A percentile compares a stretch with the other conserved stretches of the same genome.
phyloP scores from a whole-genome alignment of 2,329 filamentous ascomycete species.

The Penicillium sp. region DNA sequence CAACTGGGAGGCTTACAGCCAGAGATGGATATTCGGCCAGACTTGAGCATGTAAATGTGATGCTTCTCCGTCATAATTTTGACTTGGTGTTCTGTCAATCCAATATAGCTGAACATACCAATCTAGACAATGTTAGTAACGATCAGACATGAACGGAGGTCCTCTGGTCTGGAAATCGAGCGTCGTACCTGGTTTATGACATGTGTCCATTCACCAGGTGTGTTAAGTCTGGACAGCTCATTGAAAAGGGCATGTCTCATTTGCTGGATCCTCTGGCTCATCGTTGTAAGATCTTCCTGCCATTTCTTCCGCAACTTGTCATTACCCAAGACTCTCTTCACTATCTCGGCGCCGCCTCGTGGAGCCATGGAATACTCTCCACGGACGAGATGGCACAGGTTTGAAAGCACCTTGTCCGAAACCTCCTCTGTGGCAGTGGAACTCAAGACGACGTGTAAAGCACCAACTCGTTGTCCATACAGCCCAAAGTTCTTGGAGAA shows the following conservation, averaged over 20 bases:
- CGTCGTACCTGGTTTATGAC: constrained; percentile 16
- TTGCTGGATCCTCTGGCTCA: constrained; percentile 16
- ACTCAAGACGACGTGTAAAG: constrained; percentile 72
- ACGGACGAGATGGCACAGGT: constrained; percentile 17
- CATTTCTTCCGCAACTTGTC: constrained; percentile 8
- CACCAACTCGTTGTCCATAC: constrained; percentile 88
- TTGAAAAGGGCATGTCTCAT: constrained; percentile 19
- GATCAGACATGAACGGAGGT: neutral
- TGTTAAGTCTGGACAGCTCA: constrained; percentile 11
- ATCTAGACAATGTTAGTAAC: constrained; percentile 10
- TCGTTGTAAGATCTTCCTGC: constrained; percentile 15
- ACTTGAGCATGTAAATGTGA: constrained; percentile 22
- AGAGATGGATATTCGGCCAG: constrained; percentile 20
- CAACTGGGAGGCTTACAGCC: constrained; percentile 15
- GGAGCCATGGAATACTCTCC: constrained; percentile 21
- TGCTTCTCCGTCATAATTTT: constrained; percentile 14
- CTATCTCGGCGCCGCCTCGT: constrained; percentile 19
- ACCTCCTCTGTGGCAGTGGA: constrained; percentile 59
- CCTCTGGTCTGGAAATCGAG: neutral
- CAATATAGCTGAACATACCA: constrained; percentile 24
- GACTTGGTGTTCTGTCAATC: constrained; percentile 13
- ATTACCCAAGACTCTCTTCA: constrained; percentile 14
- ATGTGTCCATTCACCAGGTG: constrained; percentile 19
- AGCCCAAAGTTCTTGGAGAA: constrained; percentile 57
- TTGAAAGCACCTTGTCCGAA: constrained; percentile 67